These are phyloP conservation scores for Neonectria sp. DNA, from an alignment of 2,329 filamentous ascomycete genomes.

Conservation along the genomic window DNA sequence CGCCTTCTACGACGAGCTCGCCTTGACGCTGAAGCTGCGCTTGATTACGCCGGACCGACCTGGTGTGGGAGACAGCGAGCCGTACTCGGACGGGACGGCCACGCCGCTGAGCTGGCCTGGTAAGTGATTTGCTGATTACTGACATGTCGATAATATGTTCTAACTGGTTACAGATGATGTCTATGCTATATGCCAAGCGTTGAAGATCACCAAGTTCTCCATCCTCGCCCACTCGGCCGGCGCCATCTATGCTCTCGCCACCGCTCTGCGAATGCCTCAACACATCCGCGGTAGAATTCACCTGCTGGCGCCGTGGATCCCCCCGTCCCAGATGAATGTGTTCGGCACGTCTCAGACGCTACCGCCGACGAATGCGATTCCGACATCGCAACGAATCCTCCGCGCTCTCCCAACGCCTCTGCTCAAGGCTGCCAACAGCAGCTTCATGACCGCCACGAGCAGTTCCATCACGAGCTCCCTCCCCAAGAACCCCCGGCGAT, in stretches of 20 bases:
- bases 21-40: constrained; percentile 87
- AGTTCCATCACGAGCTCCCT: constrained; percentile 86
- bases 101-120: constrained; percentile 95
- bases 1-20: constrained; percentile 97
- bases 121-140: constrained; percentile 59
- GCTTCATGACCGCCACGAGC: constrained; percentile 93
- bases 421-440: constrained; percentile 94
- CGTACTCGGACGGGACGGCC: constrained; percentile 84
- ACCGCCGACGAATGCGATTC: constrained; percentile 87
- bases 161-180: constrained; percentile 76
- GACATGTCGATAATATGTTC: constrained; percentile 21
- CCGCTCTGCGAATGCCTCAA: constrained; percentile 94
- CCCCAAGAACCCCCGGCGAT: constrained; percentile 74
- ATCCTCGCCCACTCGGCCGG: constrained; percentile 96
- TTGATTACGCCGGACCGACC: constrained; percentile 95
- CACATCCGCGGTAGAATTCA: constrained; percentile 96
- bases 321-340: constrained; percentile 91
- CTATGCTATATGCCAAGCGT: constrained; percentile 90
- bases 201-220: constrained; percentile 96
- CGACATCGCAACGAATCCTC: constrained; percentile 91
- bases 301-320: constrained; percentile 96
- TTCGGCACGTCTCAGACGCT: constrained; percentile 81
- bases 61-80: constrained; percentile 92
- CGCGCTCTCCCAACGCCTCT: constrained; percentile 91
- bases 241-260: constrained; percentile 97